Evolutionary conservation across 1,284 basidiomycete species (phyloP).

Genomic region (Termitomyces sp.): DNA sequence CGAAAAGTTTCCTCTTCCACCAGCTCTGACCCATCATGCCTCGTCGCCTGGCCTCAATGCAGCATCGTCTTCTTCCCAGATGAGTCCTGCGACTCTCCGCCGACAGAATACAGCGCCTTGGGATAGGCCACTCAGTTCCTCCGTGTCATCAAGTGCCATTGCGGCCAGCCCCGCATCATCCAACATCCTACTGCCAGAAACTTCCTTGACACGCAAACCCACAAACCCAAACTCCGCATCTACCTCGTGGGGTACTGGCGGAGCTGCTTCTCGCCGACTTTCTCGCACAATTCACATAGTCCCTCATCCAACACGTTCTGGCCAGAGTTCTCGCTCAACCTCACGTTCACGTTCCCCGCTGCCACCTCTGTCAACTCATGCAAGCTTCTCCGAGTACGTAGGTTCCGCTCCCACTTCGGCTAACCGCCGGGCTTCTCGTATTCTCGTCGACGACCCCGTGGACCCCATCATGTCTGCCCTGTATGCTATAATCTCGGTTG

Average conservation of each 20-base stretch:
- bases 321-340: conserved; percentile 88
- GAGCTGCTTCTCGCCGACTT: conserved; percentile 61
- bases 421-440: conserved; percentile 68
- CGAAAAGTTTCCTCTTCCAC: conserved; percentile 28
- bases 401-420: conserved; percentile 40
- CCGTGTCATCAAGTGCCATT: conserved; percentile 46
- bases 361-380: conserved; percentile 65
- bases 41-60: conserved; percentile 50
- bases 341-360: conserved; percentile 94
- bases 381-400: conserved; percentile 56
- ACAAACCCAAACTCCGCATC: conserved; percentile 40
- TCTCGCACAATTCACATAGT: conserved; percentile 80
- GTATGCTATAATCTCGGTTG: conserved; percentile 90
- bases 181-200: conserved; percentile 52
- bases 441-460: conserved; percentile 72
- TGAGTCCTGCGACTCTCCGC: conserved; percentile 62
- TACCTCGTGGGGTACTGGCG: conserved; percentile 51
- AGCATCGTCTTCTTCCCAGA: conserved; percentile 55
- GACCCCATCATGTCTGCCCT: conserved; percentile 89
- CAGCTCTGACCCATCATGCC: conserved; percentile 47
- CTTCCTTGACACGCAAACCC: conserved; percentile 59
- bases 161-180: conserved; percentile 55
- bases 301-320: conserved; percentile 61
- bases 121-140: conserved; percentile 51
- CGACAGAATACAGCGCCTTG: conserved; percentile 62